Evolutionary conservation across 495 filamentous ascomycete species (phyloP).

Genomic region (Talaromyces thailandensis): DNA sequence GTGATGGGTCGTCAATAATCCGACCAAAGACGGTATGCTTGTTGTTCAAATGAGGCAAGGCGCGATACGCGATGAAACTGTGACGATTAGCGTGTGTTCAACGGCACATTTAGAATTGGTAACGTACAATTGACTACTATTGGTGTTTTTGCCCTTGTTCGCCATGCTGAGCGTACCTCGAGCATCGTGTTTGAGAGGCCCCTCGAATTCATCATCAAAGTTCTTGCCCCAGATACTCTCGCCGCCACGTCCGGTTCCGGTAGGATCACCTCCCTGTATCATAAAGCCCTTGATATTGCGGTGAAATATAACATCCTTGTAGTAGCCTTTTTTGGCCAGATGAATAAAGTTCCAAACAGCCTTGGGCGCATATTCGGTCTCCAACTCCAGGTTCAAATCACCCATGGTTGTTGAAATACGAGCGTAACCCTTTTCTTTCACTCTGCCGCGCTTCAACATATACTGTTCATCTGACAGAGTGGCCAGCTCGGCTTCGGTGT

Average conservation of each 20-base stretch:
- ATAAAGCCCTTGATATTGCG: conserved; percentile 93
- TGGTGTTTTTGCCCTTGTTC: conserved; percentile 97
- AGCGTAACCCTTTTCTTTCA: conserved; percentile 86
- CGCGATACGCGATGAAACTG: conserved; percentile 78
- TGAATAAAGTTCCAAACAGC: conserved; percentile 97
- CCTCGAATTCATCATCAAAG: conserved; percentile 89
- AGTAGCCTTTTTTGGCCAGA: conserved; percentile 83
- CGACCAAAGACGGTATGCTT: conserved; percentile 96
- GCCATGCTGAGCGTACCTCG: conserved; percentile 87
- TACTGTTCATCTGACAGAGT: conserved; percentile 87
- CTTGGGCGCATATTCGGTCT: conserved; percentile 78
- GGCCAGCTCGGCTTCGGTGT: conserved; percentile 78
- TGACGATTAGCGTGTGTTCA: conserved; percentile 3
- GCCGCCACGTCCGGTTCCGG: conserved; percentile 74
- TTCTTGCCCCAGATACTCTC: conserved; percentile 80
- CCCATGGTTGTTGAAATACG: conserved; percentile 78
- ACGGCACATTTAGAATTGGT: background rate
- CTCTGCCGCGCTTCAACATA: conserved; percentile 80
- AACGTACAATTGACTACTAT: conserved; percentile 73
- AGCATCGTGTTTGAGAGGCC: conserved; percentile 68
- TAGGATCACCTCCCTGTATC: conserved; percentile 80
- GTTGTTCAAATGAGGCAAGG: conserved; percentile 72
- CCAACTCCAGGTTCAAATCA: conserved; percentile 80
- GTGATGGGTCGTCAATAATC: conserved; percentile 68
- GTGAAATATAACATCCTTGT: conserved; percentile 74